Percentiles rank a stretch among this genome's conserved stretches.
These are phyloP conservation scores for Leccinellum albellum DNA, from an alignment of 768 basidiomycete genomes.

Conservation along the genomic window DNA sequence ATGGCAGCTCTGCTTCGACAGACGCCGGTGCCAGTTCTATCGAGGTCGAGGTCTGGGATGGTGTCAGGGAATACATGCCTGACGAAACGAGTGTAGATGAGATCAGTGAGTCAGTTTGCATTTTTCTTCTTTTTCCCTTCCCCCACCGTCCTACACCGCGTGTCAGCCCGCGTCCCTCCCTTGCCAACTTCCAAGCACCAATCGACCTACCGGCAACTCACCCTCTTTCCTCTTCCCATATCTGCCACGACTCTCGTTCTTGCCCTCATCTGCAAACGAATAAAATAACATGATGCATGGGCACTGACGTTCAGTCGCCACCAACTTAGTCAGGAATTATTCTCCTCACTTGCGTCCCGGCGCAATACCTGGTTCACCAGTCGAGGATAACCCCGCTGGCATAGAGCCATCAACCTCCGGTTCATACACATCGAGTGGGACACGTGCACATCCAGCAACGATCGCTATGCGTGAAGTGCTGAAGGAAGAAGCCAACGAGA, in stretches of 20 bases:
- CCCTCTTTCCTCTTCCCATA: constrained; percentile 25
- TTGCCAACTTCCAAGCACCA: constrained; percentile 27
- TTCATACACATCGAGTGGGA: constrained; percentile 43
- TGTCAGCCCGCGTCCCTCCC: constrained; percentile 15
- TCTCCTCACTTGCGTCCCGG: constrained; percentile 68
- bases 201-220: constrained; percentile 24
- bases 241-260: constrained; percentile 31
- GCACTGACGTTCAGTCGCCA: constrained; percentile 79
- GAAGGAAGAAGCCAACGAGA: constrained; percentile 61
- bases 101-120: constrained; percentile 65
- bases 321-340: constrained; percentile 89
- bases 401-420: constrained; percentile 1
- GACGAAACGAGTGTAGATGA: constrained; percentile 69
- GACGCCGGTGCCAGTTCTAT: constrained; percentile 35
- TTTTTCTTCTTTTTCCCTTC: constrained; percentile 21
- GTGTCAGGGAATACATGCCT: constrained; percentile 70
- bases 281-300: constrained; percentile 32
- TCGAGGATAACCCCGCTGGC: constrained; percentile 4
- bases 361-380: constrained; percentile 14
- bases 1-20: not conserved
- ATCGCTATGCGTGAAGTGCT: constrained; percentile 65
- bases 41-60: constrained; percentile 66
- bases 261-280: constrained; percentile 22
- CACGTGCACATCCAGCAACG: constrained; percentile 61
- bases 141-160: constrained; percentile 20